Evolutionary conservation across 2,329 filamentous ascomycete species (phyloP).

Genomic region (Boeremia exigua): DNA sequence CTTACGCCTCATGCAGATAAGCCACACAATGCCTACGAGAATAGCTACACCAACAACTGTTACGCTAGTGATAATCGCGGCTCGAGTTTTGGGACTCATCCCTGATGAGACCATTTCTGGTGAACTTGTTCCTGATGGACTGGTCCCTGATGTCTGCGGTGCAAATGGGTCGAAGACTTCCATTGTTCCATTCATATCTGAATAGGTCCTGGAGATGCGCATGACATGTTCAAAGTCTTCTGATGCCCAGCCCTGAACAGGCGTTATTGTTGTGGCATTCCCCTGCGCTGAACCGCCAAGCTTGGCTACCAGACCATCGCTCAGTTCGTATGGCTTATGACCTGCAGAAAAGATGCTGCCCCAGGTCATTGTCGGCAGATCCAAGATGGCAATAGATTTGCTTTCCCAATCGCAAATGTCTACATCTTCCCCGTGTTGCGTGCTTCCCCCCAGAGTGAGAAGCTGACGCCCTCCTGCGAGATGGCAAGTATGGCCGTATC

Average conservation of each 20-base stretch:
- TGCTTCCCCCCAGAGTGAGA: conserved; percentile 50
- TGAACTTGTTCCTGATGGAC: too few relatives aligned
- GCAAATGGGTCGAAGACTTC: neutral
- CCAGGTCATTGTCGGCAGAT: conserved; percentile 23
- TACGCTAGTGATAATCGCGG: neutral
- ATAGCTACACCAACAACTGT: neutral
- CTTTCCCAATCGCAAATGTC: conserved; percentile 28
- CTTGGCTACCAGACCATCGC: conserved; percentile 11
- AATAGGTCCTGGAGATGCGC: neutral
- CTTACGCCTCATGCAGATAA: neutral
- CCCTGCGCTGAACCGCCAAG: conserved; percentile 19
- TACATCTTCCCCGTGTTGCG: conserved; percentile 8
- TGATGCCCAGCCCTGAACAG: conserved; percentile 15
- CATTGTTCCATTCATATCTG: neutral
- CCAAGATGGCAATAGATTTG: conserved; percentile 21
- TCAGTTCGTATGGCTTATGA: conserved; percentile 8
- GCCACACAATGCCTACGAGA: neutral
- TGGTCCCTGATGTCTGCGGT: neutral
- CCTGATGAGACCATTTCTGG: too few relatives aligned
- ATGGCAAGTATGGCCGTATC: conserved; percentile 53
- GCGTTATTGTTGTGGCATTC: conserved; percentile 5
- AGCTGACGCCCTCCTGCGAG: conserved; percentile 48
- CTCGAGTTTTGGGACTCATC: neutral
- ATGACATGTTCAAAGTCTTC: neutral
- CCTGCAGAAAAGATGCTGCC: conserved; percentile 21